Conservation (phyloP, 83 land plant genomes). For the Thuja plicata region DNA sequence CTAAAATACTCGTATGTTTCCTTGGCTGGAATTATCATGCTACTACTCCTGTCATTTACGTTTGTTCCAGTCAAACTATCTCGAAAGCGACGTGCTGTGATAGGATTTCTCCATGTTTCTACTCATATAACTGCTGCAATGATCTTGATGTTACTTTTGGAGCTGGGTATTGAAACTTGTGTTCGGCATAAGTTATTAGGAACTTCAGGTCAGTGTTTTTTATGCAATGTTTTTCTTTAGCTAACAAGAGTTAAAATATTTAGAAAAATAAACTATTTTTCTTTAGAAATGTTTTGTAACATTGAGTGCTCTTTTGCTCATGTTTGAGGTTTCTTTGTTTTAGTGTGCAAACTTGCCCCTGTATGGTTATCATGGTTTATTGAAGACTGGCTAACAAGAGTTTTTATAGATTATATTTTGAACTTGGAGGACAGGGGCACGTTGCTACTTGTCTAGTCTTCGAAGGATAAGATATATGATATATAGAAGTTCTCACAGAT, state of each 20-base stretch:
- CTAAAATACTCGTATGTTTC: conserved; percentile 85
- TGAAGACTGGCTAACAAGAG: not conserved
- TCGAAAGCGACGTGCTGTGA: conserved; percentile 55
- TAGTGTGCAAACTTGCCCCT: not conserved
- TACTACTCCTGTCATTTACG: conserved; percentile 41
- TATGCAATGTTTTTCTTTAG: not conserved
- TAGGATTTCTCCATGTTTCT: conserved; percentile 85
- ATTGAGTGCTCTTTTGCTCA: not conserved
- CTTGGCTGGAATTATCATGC: conserved; percentile 46
- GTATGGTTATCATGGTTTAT: not conserved
- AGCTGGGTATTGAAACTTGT: conserved; percentile 90
- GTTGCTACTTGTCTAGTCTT: not conserved
- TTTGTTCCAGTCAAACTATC: conserved; percentile 89
- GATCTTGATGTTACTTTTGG: conserved; percentile 81
- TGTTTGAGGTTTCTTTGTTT: not conserved
- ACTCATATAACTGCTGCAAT: conserved; percentile 88
- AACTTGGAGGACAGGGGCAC: too few relatives aligned
- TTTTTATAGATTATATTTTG: too few relatives aligned
- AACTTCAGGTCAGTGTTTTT: conserved; percentile 64
- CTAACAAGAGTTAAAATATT: not conserved
- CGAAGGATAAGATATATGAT: not conserved
- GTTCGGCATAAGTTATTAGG: conserved; percentile 85
- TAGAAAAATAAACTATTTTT: not conserved
- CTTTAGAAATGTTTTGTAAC: not conserved
- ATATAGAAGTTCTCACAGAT: not conserved